phyloP scores from a whole-genome alignment of 176 grass and related monocot genomes.

The Ensete ventricosum region DNA sequence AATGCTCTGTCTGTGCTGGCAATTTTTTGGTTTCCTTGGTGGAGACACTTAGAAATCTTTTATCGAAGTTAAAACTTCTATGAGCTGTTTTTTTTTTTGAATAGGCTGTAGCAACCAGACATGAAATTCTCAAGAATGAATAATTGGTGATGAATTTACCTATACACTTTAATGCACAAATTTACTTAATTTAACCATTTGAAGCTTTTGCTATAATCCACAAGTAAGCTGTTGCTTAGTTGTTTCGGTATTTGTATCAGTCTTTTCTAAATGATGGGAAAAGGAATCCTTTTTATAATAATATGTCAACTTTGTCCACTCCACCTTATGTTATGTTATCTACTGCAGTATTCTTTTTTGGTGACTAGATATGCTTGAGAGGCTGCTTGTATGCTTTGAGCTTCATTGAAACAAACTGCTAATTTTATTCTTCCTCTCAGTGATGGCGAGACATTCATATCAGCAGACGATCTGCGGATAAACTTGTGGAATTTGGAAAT shows the following conservation, averaged over 20 bases:
- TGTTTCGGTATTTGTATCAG: neutral
- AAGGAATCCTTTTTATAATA: no score
- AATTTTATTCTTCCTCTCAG: constrained; percentile 3
- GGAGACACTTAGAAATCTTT: neutral
- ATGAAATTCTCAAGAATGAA: neutral
- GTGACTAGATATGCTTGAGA: neutral
- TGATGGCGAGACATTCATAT: constrained; percentile 13
- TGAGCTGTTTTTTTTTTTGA: neutral
- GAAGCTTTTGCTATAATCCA: neutral
- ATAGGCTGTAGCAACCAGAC: neutral
- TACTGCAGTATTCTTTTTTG: neutral
- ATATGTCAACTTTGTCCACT: no score
- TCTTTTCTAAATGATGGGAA: neutral
- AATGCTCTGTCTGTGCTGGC: neutral
- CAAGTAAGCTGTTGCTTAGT: neutral
- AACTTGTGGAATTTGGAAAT: constrained; percentile 12
- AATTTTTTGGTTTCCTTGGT: neutral
- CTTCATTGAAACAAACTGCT: neutral
- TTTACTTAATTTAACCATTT: neutral
- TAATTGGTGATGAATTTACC: neutral
- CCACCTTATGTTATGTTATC: no score
- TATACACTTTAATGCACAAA: neutral
- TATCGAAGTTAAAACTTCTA: neutral
- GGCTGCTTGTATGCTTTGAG: neutral
- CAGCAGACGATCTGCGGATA: constrained; percentile 9